phyloP scores from a whole-genome alignment of 345 rosid species.

The Dovyalis caffra region DNA sequence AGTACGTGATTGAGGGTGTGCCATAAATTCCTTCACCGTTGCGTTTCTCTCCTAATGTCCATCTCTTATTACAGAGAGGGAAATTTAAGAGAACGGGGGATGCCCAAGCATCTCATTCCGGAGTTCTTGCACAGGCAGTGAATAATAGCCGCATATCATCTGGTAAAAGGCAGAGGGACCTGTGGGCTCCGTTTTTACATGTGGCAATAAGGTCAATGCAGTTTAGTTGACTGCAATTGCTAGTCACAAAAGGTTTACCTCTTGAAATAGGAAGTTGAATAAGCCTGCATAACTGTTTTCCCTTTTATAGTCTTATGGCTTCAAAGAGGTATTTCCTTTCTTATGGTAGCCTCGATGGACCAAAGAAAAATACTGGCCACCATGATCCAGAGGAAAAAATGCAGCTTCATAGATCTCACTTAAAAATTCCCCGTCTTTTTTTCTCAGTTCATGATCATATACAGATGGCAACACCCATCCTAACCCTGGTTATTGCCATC shows the following conservation, averaged over 20 bases:
- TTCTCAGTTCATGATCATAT: too few species aligned
- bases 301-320: constrained; percentile 5
- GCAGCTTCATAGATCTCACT: neutral
- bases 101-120: constrained; percentile 29
- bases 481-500: neutral
- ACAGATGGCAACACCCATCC: neutral
- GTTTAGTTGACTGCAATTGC: constrained; percentile 1
- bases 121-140: constrained; percentile 28
- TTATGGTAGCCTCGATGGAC: neutral
- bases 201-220: constrained; percentile 14
- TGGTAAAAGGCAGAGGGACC: neutral
- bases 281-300: neutral
- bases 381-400: neutral
- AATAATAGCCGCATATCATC: constrained; percentile 15
- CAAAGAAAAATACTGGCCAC: neutral
- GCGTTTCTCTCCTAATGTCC: constrained; percentile 17
- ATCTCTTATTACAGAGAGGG: constrained; percentile 14
- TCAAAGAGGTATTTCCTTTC: constrained; percentile 4
- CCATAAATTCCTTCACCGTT: constrained; percentile 1
- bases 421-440: too few species aligned
- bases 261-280: constrained; percentile 30
- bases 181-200: constrained; percentile 24
- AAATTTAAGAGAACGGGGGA: constrained; percentile 23
- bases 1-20: constrained; percentile 20
- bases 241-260: neutral